Base-by-base conservation (phyloP, 2,329 filamentous ascomycete species). In the Elsinoe batatas region DNA sequence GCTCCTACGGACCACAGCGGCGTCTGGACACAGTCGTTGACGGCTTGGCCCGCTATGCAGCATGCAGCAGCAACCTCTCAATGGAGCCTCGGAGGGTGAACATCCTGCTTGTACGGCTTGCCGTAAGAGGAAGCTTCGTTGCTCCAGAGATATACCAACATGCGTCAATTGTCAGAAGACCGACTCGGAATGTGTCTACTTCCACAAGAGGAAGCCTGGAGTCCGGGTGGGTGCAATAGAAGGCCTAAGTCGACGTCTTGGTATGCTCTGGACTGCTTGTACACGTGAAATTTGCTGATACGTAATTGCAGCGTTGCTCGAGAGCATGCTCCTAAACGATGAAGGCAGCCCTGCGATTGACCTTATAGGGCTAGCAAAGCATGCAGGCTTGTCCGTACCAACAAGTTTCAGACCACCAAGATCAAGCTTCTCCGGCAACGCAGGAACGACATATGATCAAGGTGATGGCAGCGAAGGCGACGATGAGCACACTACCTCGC, bases 191-290 rank as follows among this genome's bases (percentile, higher is more conserved):
- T 56, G 53, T 32, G 40, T 56, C 22, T 56, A 56, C 33, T 42
- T 46, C 20, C 53, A 35, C 37, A 56, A 47, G 42, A n/a, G 35
- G 15, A 56, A 56, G 35, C 53, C 53, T 13, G 53, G 53, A 11
- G 40, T 56, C 17, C 15, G 43, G 26, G 35, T 35, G n/a, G 53
- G 53, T 20, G 53, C 53, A 12, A 44, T 56, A 13, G 53, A 56
- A 17, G 35, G 40, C 8, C 11, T 56, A 6, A 56, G 33, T n/a
- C 53, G 53, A 20, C 38, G 53, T 20, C 53, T 56, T 22, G 40
- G 53, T 56, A 15, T 13, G 44, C 33, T 26, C n/a, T 18, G 33
- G 3, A 5, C 7, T 18, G 2, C 13, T 20, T 10, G 32, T 3
- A 2, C 12, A 10, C 5, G 10, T 17, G n/a, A 12, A 13, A 10